Base-by-base conservation (phyloP, 352 stramenopile species). In the Phytophthora cryptogea region DNA sequence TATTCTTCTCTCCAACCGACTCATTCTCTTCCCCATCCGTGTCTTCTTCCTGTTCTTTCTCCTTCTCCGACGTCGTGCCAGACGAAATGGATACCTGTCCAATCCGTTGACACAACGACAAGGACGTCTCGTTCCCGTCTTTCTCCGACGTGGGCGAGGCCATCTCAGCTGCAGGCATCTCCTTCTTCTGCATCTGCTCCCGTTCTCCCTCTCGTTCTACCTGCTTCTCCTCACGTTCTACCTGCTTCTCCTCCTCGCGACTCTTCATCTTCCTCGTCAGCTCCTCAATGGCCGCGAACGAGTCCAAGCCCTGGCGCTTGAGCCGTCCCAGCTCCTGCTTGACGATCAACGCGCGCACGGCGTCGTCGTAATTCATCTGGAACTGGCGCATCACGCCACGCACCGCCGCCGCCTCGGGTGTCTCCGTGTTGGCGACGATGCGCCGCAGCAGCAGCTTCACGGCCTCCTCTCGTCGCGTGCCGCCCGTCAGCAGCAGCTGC, bases 351-450 rank as follows among this genome's bases (percentile, higher is more conserved):
- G 86, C 86, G 26, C 86, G 86, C 47, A 92, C 79, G 1, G 86
- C 86, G 57, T 94, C 86, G 65, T 94, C 86, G 58, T 89, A 74
- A 45, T 90, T 90, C 80, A 94, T 92, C 59, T 92, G 78, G 66
- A 94, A 94, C 68, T 92, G 80, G 20, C 72, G 74, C 86, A 94
- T 93, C 8, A 94, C 86, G 45, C 72, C 73, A 17, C 80, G 78
- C 32, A 94, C 86, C 31, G 90, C 83, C 39, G 52, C 64, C 5
- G 80, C 63, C 20, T 86, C 71, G 6, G 86, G 86, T 40, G 83
- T 68, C 16, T 86, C 66, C 1, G 78, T 89, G 23, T 70, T 81
- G 49, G 80, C 68, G 10, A 94, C 86, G 54, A 94, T 94, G 31
- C 86, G 83, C 17, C 77, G 66, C 40, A 94, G 66, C 44, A 94